Evolutionary conservation across 768 basidiomycete species (phyloP).

Genomic region (Mycena olivaceomarginata): DNA sequence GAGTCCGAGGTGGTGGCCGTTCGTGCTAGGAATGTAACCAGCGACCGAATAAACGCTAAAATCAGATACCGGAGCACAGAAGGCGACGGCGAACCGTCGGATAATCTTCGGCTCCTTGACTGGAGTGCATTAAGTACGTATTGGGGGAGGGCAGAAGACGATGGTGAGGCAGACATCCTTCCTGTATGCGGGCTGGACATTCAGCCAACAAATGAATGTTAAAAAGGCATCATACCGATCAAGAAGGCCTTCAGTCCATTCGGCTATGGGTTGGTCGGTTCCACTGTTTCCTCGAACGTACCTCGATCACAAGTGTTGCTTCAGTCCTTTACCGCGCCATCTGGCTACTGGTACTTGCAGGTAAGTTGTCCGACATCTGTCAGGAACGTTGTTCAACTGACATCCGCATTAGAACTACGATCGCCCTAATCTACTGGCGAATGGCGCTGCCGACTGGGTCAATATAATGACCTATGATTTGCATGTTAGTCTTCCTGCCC

Average conservation of each 20-base stretch:
- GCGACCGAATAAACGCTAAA: too few relatives aligned
- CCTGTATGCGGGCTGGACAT: too few relatives aligned
- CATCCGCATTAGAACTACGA: background rate
- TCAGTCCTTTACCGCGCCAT: conserved; percentile 29
- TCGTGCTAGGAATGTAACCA: too few relatives aligned
- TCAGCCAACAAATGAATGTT: too few relatives aligned
- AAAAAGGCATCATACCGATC: too few relatives aligned
- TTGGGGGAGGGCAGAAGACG: too few relatives aligned
- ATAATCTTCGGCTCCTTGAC: too few relatives aligned
- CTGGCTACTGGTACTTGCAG: conserved; percentile 35
- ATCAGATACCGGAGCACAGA: too few relatives aligned
- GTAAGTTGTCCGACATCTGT: background rate
- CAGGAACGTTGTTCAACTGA: background rate
- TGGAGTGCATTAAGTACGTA: too few relatives aligned
- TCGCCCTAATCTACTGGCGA: background rate
- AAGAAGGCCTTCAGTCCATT: conserved; percentile 19
- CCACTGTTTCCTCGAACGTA: background rate
- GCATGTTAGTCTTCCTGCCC: background rate
- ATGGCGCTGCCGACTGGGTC: conserved; percentile 21
- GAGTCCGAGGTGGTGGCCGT: too few relatives aligned
- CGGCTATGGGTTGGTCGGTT: conserved; percentile 17
- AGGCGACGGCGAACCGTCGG: too few relatives aligned
- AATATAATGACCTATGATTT: conserved; percentile 31
- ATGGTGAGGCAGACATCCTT: too few relatives aligned
- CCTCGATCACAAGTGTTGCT: background rate